A percentile compares a stretch with the other conserved stretches of the same genome.
Conservation (phyloP, 805 yeast genomes). For the Diddensiella transvaalensis region DNA sequence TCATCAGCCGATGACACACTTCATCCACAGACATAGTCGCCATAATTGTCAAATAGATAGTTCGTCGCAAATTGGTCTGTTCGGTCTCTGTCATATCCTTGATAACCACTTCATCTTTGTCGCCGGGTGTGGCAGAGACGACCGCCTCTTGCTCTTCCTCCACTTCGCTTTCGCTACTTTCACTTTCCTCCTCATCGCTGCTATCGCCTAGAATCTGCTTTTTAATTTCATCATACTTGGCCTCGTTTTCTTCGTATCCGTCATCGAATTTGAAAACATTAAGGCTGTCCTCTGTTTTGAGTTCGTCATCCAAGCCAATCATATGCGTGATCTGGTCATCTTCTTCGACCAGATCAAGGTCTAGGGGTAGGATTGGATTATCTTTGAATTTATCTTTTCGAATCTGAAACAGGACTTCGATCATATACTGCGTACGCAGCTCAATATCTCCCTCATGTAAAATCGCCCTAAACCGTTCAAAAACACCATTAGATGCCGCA, state of each 20-base stretch:
- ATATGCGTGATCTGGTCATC: slow-evolving; percentile 58
- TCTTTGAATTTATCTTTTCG: slow-evolving; percentile 44
- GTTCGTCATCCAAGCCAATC: slow-evolving; percentile 50
- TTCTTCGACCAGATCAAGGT: slow-evolving; percentile 58
- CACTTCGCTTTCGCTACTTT: slow-evolving; percentile 16
- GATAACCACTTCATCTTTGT: slow-evolving; percentile 32
- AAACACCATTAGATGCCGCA: slow-evolving; percentile 47
- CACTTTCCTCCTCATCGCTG: slow-evolving; percentile 23
- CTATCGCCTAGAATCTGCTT: slow-evolving; percentile 45
- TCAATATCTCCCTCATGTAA: slow-evolving; percentile 52
- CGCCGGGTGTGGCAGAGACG: slow-evolving; percentile 18
- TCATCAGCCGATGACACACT: slow-evolving; percentile 80
- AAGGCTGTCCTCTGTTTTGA: slow-evolving; percentile 45
- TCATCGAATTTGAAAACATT: slow-evolving; percentile 52
- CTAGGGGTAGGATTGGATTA: slow-evolving; percentile 40
- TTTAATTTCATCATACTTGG: slow-evolving; percentile 42
- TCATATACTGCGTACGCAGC: slow-evolving; percentile 41
- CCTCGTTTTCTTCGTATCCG: slow-evolving; percentile 49
- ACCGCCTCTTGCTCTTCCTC: slow-evolving; percentile 4
- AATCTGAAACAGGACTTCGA: slow-evolving; percentile 51
- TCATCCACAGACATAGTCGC: slow-evolving; percentile 91
- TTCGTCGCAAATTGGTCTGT: slow-evolving; percentile 63
- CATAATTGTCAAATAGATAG: slow-evolving; percentile 77
- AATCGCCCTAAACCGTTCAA: slow-evolving; percentile 58
- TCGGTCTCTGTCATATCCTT: slow-evolving; percentile 69